Evolutionary conservation across 768 basidiomycete genomes (phyloP), one percentile per base, ranked within the genome.

Genomic region (Lactarius sanguifluus): DNA sequence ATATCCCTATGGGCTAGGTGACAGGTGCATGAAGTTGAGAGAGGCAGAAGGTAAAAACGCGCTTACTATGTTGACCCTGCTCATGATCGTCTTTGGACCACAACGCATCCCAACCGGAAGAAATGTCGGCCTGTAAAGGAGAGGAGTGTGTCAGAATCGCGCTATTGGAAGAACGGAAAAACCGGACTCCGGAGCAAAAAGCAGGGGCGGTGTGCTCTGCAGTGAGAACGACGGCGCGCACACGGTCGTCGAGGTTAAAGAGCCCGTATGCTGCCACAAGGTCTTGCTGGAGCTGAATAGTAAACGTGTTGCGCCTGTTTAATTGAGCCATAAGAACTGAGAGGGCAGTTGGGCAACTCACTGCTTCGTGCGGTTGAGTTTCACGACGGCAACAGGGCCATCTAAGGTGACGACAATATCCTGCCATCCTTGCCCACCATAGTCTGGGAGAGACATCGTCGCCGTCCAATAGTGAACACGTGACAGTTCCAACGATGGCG

Each of bases 121-220:
- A 76, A 36, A 85, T 75, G 64, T 86, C 84, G 6, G 83, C 84
- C 84, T 86, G 40, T 5, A 9, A 25, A 16, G 8, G 30, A n/a
- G 36, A 60, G 28, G 12, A 61, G 10, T 4, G 10, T 4, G 20
- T 34, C 36, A 13, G 3, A 4, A 55, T 18, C 28, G 7, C 1
- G 32, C 36, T 32, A 30, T 28, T 1, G 23, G 30, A 25, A 34
- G 45, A 66, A n/a, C 10, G 18, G 45, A 12, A 25, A 25, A 34
- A 12, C n/a, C 81, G 25, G 74, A 85, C 85, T 1, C 85, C 85
- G 25, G 85, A 80, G 70, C 85, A 85, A 68, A 77, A 86, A 1
- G 83, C 84, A 23, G 81, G 77, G 2, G 84, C 82, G 9, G 76
- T 79, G 58, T 76, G 80, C 57, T 85, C 84, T 0, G 85, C 81